Evolutionary conservation across 78 protist species (phyloP).

Genomic region (Dictyostelium firmibasis): DNA sequence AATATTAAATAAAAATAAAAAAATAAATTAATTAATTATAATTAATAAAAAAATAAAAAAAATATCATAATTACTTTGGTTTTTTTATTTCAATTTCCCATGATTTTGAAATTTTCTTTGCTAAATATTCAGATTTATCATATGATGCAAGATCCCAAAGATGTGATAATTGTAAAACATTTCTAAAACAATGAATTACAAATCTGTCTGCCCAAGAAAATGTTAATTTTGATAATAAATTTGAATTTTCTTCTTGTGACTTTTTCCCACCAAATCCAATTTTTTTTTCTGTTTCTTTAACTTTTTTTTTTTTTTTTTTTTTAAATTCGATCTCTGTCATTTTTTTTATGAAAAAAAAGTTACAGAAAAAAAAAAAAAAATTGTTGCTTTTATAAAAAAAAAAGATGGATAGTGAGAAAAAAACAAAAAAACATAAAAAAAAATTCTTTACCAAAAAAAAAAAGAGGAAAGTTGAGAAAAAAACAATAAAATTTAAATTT

Average conservation of each 20-base stretch:
- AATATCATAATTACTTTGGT: slow-evolving; percentile 19
- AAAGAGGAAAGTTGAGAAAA: too few relatives aligned
- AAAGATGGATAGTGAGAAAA: too few relatives aligned
- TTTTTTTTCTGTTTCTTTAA: background rate
- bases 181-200: slow-evolving; percentile 40
- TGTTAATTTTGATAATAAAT: background rate
- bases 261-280: slow-evolving; percentile 28
- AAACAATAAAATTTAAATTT: too few relatives aligned
- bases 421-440: too few relatives aligned
- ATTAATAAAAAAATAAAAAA: background rate
- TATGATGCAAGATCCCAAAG: slow-evolving; percentile 58
- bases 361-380: too few relatives aligned
- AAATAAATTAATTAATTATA: background rate
- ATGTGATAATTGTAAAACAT: slow-evolving; percentile 45
- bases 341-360: too few relatives aligned
- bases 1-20: background rate
- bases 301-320: background rate
- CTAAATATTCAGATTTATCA: slow-evolving; percentile 19
- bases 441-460: too few relatives aligned
- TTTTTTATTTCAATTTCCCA: slow-evolving; percentile 27
- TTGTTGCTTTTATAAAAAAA: too few relatives aligned
- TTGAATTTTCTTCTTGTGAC: slow-evolving; percentile 45
- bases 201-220: slow-evolving; percentile 60
- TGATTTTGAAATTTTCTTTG: background rate
- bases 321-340: background rate